Percentiles rank a stretch among this genome's conserved stretches.
phyloP scores from a whole-genome alignment of 768 basidiomycete genomes.

The Agaricus sinodeliciosus region DNA sequence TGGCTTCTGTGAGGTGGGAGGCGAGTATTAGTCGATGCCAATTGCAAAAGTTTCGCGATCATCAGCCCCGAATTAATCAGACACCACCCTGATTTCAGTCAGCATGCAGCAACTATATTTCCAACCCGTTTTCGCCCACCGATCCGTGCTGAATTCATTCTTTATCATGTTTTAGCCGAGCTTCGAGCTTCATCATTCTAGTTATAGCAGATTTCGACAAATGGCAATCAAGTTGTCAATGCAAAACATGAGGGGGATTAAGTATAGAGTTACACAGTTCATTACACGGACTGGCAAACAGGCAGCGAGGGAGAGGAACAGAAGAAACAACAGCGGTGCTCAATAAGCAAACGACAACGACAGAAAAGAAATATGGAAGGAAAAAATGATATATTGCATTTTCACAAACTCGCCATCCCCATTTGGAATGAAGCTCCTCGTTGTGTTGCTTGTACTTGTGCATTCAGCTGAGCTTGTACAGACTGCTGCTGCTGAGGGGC shows the following conservation, averaged over 20 bases:
- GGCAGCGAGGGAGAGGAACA: constrained; percentile 10
- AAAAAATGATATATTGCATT: constrained; percentile 10
- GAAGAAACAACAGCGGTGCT: background rate
- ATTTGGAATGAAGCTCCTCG: constrained; percentile 46
- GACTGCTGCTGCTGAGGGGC: constrained; percentile 7
- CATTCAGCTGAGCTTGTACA: constrained; percentile 28
- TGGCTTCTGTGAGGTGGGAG: background rate
- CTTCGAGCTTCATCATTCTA: background rate
- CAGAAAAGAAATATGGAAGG: constrained; percentile 12
- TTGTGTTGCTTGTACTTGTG: constrained; percentile 29
- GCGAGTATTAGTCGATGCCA: background rate
- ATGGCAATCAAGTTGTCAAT: constrained; percentile 12
- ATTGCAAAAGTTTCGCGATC: constrained; percentile 13
- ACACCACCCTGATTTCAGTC: background rate
- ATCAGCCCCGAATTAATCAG: constrained; percentile 21
- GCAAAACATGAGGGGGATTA: constrained; percentile 14
- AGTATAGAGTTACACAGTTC: constrained; percentile 14
- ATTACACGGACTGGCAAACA: constrained; percentile 12
- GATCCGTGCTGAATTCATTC: background rate
- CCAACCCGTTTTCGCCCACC: background rate
- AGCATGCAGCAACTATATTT: background rate
- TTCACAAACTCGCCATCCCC: constrained; percentile 44
- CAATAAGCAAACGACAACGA: constrained; percentile 2
- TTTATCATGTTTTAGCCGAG: background rate
- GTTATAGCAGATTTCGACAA: constrained; percentile 4